Evolutionary conservation across 441 rosid species (phyloP), one percentile per base, ranked within the genome.

Genomic region (Arabidopsis hybrid): DNA sequence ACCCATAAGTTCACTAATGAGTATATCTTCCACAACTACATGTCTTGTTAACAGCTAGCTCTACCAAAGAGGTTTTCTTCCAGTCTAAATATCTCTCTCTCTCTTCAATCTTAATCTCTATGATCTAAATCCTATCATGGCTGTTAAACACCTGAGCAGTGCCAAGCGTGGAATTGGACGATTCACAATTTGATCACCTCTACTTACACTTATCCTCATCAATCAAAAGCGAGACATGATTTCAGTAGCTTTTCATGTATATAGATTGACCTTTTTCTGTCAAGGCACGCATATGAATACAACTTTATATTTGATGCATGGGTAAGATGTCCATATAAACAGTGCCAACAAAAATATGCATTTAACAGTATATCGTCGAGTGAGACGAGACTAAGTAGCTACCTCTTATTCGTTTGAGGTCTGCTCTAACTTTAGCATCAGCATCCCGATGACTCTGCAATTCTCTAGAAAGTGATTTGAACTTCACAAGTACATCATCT

Each of bases 391-490:
- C 65, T 2, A 72, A 32, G 70, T 67, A 67, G 45, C 71, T 85
- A 96, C 99, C 98, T 85, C 86, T 88, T 72, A 91, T 77, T 63
- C 76, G 83, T 75, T 77, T 87, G 56, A 93, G 85, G 80, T 84
- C 88, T 26, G 90, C 92, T 82, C 85, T 89, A 78, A 81, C 86
- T 81, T 82, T 91, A 7, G 90, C 95, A 84, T 87, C 88, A 40
- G 69, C 74, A 69, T 91, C 97, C 61, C 77, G 85, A 67, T 50
- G 79, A 53, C 72, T 82, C 82, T 86, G 95, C 84, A 93, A 80
- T 65, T 96, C 91, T 71, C 79, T 74, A 18, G 85, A 84, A 76
- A 90, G 69, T 53, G 85, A 71, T 78, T 79, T 91, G 74, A 88
- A 92, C 83, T 87, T 89, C 82, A 84, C 74, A 79, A 88, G 92